Percentiles rank a stretch among this genome's conserved stretches.
phyloP scores from a whole-genome alignment of 257 asterid genomes.

The Solanum corneliomulleri region DNA sequence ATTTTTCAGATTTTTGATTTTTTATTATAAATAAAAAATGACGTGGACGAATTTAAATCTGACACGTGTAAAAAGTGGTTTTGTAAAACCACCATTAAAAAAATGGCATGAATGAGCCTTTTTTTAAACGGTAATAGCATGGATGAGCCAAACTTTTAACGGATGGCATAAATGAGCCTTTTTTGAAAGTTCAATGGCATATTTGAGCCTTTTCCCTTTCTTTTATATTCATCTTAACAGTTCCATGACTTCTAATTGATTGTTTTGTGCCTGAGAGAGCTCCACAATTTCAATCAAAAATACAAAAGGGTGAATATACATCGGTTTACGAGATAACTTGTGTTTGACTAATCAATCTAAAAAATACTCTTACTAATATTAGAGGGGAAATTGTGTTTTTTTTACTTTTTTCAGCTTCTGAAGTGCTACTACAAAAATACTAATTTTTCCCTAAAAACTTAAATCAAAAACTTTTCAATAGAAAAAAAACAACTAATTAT shows the following conservation, averaged over 20 bases:
- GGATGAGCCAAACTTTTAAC: too few relatives aligned
- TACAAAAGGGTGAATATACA: neutral
- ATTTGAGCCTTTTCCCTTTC: too few relatives aligned
- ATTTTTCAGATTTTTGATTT: too few relatives aligned
- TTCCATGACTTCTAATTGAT: neutral
- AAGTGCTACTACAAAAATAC: neutral
- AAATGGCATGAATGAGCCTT: too few relatives aligned
- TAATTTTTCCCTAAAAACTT: neutral
- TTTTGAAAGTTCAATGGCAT: too few relatives aligned
- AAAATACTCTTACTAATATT: neutral
- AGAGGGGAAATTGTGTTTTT: neutral
- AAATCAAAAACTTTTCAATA: neutral
- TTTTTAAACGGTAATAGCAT: too few relatives aligned
- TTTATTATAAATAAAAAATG: too few relatives aligned
- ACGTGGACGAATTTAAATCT: too few relatives aligned
- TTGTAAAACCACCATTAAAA: too few relatives aligned
- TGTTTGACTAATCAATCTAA: neutral
- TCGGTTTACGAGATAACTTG: neutral
- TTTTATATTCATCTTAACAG: neutral
- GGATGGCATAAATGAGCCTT: too few relatives aligned
- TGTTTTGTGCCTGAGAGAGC: neutral
- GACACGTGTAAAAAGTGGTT: too few relatives aligned
- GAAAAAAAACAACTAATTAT: neutral
- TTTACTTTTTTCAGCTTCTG: neutral
- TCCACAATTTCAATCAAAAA: neutral